Evolutionary conservation across 805 yeast genomes (phyloP).

Genomic region (Saccharomycopsis sp.): DNA sequence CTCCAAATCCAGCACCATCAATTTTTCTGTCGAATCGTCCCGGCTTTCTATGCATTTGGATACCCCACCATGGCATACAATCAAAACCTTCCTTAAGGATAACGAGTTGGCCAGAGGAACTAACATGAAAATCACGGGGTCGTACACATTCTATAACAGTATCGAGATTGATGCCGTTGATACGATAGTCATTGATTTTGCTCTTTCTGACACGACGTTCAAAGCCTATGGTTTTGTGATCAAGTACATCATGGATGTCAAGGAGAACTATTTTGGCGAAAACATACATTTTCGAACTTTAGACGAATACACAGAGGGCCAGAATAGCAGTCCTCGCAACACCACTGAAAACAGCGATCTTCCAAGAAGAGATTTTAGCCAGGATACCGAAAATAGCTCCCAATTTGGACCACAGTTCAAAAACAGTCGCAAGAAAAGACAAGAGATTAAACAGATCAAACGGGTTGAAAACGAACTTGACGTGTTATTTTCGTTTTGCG

Average conservation of each 20-base stretch:
- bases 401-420: conserved; percentile 5
- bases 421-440: conserved; percentile 5
- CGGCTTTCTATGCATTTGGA: conserved; percentile 55
- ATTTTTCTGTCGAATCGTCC: conserved; percentile 48
- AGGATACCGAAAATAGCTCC: conserved; percentile 1
- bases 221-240: conserved; percentile 75
- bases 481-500: conserved; percentile 62
- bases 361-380: neutral
- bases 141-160: conserved; percentile 52
- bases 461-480: conserved; percentile 70
- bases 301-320: conserved; percentile 59
- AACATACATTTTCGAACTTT: conserved; percentile 74
- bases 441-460: conserved; percentile 28
- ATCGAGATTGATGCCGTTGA: conserved; percentile 66
- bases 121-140: conserved; percentile 55
- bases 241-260: conserved; percentile 64
- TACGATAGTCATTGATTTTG: conserved; percentile 55
- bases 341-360: neutral
- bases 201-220: conserved; percentile 60
- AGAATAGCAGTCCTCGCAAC: conserved; percentile 13
- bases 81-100: conserved; percentile 58
- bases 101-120: conserved; percentile 62
- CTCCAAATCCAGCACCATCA: conserved; percentile 43
- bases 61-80: conserved; percentile 91
- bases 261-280: conserved; percentile 90